Evolutionary conservation across 2,329 filamentous ascomycete species (phyloP).

Genomic region (Fusarium nygamai): DNA sequence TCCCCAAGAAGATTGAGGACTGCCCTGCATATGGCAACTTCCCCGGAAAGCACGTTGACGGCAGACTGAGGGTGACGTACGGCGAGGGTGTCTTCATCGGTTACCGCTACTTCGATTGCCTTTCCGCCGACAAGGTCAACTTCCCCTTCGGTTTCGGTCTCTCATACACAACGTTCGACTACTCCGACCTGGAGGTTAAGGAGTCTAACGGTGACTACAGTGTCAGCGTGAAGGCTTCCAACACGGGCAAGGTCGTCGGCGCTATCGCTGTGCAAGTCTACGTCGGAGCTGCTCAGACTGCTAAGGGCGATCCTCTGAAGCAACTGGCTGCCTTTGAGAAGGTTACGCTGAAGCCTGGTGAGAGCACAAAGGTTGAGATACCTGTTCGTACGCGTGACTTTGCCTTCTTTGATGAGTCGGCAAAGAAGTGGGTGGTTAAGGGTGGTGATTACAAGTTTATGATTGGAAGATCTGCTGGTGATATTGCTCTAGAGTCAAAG

Average conservation of each 20-base stretch:
- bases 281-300: conserved; percentile 39
- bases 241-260: conserved; percentile 64
- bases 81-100: conserved; percentile 77
- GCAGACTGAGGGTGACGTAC: conserved; percentile 68
- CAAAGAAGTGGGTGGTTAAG: conserved; percentile 43
- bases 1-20: conserved; percentile 68
- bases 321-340: conserved; percentile 76
- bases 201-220: conserved; percentile 48
- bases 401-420: conserved; percentile 44
- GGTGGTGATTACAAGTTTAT: conserved; percentile 44
- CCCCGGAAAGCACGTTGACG: conserved; percentile 54
- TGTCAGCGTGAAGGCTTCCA: conserved; percentile 64
- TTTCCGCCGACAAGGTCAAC: conserved; percentile 63
- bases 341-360: conserved; percentile 50
- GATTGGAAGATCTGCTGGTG: conserved; percentile 40
- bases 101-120: conserved; percentile 74
- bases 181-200: conserved; percentile 66
- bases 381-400: conserved; percentile 40
- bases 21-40: conserved; percentile 74
- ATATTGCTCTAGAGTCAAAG: conserved; percentile 38
- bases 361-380: conserved; percentile 39
- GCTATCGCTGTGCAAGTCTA: conserved; percentile 68
- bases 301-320: conserved; percentile 54
- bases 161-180: conserved; percentile 56
- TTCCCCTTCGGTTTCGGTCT: conserved; percentile 73